Base-by-base conservation (phyloP, 2,329 filamentous ascomycete genomes). In the Diaporthe humulicola region DNA sequence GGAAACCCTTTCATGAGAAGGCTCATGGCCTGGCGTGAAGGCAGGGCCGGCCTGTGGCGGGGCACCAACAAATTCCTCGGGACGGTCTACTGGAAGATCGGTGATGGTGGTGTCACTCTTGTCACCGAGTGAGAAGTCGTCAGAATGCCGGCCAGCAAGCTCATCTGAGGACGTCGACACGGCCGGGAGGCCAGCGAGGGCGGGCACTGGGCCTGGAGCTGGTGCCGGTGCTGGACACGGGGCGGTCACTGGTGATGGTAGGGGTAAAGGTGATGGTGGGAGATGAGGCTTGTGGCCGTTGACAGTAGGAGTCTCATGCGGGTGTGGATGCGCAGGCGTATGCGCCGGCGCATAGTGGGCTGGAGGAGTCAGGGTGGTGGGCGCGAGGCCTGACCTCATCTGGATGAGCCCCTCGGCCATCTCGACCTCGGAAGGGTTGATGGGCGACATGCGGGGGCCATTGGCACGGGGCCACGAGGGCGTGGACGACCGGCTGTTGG, bases 131-230 rank as follows among this genome's bases (percentile, higher is more conserved):
- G 75, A 75, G 57, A 75, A 76, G 56, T 73, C 45, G 33, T 76
- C 75, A 42, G 73, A 73, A 28, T 66, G 70, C 28, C 58, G 70
- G 25, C 75, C 70, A 67, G 33, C 52, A 60, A 50, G 58, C 19
- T 76, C 75, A 40, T 76, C 75, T 60, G 75, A 73, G 33, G 73
- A 73, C 48, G 70, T 75, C 22, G 75, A 76, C 22, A 67, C 69
- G n/a, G 72, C 36, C 15, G 70, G 72, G 25, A 64, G 73, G 57
- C 54, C 57, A 36, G 57, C 57, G 28, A 60, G 8, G 33, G 40
- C 64, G 25, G 64, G 45, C 33, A 17, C 48, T 19, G 42, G 61
- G 28, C 42, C 61, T 36, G 45, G 12, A 22, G 28, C 61, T 38
- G 42, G 2, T 1, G 25, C 25, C 10, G 33, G 14, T 5, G 25